These are phyloP conservation scores for Brassica balearica DNA, from an alignment of 441 rosid species.

Conservation along the genomic window DNA sequence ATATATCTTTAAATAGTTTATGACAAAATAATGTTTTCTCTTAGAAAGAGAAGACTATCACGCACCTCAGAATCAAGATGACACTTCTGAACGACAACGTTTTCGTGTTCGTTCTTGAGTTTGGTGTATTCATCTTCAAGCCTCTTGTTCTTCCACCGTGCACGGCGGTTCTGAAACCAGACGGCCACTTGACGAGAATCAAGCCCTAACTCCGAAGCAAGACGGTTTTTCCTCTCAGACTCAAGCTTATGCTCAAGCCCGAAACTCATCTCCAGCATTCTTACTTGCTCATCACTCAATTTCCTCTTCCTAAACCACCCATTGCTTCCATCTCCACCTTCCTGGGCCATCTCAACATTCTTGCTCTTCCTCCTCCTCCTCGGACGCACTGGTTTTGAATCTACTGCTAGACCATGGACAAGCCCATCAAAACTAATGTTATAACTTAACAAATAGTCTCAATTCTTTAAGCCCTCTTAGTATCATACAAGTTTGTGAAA, in stretches of 20 bases:
- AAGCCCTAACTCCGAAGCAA: constrained; percentile 76
- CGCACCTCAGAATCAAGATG: constrained; percentile 81
- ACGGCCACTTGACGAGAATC: constrained; percentile 91
- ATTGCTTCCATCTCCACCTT: constrained; percentile 35
- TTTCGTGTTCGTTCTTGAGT: constrained; percentile 58
- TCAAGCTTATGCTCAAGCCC: constrained; percentile 80
- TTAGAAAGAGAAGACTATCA: not conserved
- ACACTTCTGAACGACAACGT: constrained; percentile 60
- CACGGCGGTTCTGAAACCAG: constrained; percentile 91
- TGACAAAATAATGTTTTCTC: not conserved
- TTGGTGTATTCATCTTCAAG: constrained; percentile 71
- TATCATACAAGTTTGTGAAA: not conserved
- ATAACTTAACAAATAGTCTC: not conserved
- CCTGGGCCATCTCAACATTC: constrained; percentile 35
- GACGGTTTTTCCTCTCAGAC: constrained; percentile 72
- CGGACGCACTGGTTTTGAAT: constrained; percentile 45
- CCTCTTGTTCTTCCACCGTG: constrained; percentile 82
- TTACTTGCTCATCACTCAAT: constrained; percentile 66
- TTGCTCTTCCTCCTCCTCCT: constrained; percentile 61
- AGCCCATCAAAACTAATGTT: not conserved
- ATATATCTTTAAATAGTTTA: not conserved
- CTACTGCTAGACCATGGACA: constrained; percentile 45
- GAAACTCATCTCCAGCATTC: constrained; percentile 64
- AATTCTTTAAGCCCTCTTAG: not conserved
- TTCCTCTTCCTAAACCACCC: constrained; percentile 67